Base-by-base conservation (phyloP, 116 monocot species). In the Papilionanthe hybrid region DNA sequence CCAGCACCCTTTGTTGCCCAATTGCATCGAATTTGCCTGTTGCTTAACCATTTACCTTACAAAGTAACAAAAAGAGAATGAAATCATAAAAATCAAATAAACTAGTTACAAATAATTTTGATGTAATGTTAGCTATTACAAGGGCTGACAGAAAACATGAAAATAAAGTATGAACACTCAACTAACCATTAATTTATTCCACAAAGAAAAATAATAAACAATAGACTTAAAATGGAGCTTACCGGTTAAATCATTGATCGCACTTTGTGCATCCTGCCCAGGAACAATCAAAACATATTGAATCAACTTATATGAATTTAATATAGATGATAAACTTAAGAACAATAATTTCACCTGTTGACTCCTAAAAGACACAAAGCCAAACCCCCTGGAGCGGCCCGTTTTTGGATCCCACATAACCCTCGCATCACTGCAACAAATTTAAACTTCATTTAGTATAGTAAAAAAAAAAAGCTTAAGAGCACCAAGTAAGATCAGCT, bases 391-490 rank as follows among this genome's bases (percentile, higher is more conserved):
- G 67, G 96, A 96, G 28, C 93, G 90, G 10, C 96, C 96, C 79
- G 93, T 93, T 76, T 96, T 96, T 82, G 93, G 93, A 75, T 96
- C 96, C 96, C 96, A 96, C 96, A 96, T 93, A 71, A 96, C 96
- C 74, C 89, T 85, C 69, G 96, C 93, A 86, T 96, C 96, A 42
- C 96, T 96, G 63, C 2, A 81, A 76, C 12, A 83, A 42, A 63
- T 5, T 72, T 75, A 5, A 44, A 13, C 43, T 22, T 43, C 9
- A 72, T 42, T 72, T 41, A 43, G 6, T 2, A 9, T 8, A n/a
- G n/a, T 72, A 19, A 72, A 72, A 27, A 30, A 29, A 1, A 29
- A 67, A 9, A 11, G 29, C 67, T 67, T n/a, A 3, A 68, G 23
- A 68, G 68, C 12, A 30, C 30, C 32, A 22, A 72, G 42, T 7